Conservation (phyloP, 768 basidiomycete species). For the Mycena vulgaris region DNA sequence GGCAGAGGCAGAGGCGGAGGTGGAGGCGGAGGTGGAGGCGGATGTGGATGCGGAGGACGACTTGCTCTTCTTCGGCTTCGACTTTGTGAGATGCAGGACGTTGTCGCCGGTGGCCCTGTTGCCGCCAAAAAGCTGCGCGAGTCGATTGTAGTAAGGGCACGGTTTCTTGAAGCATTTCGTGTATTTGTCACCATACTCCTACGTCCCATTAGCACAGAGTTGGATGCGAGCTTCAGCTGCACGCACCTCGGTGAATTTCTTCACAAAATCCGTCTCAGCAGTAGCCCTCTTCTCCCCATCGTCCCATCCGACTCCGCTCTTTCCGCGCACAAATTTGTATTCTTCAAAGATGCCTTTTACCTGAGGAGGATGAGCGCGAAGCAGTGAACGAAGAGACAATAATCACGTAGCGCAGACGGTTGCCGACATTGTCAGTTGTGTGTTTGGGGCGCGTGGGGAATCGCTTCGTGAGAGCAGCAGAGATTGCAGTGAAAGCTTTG, state of each 20-base stretch:
- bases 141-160: slow-evolving; percentile 4
- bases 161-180: slow-evolving; percentile 12
- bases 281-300: slow-evolving; percentile 17
- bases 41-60: background rate
- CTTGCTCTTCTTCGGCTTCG: background rate
- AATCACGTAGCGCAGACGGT: slow-evolving; percentile 6
- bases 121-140: slow-evolving; percentile 9
- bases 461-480: background rate
- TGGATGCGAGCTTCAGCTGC: slow-evolving; percentile 3
- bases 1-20: background rate
- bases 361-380: slow-evolving; percentile 15
- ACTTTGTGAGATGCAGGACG: slow-evolving; percentile 15
- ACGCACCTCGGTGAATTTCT: slow-evolving; percentile 19
- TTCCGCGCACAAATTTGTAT: slow-evolving; percentile 18
- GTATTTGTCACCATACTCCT: slow-evolving; percentile 17
- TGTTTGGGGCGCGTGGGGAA: slow-evolving; percentile 10
- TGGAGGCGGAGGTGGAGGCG: background rate
- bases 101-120: slow-evolving; percentile 21
- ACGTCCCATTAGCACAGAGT: background rate
- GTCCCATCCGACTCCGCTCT: slow-evolving; percentile 27
- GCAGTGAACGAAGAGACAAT: background rate
- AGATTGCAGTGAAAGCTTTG: slow-evolving; percentile 1
- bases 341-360: slow-evolving; percentile 11
- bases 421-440: background rate
- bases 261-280: background rate